phyloP scores from a whole-genome alignment of 2,329 filamentous ascomycete species.

The Seiridium cupressi region DNA sequence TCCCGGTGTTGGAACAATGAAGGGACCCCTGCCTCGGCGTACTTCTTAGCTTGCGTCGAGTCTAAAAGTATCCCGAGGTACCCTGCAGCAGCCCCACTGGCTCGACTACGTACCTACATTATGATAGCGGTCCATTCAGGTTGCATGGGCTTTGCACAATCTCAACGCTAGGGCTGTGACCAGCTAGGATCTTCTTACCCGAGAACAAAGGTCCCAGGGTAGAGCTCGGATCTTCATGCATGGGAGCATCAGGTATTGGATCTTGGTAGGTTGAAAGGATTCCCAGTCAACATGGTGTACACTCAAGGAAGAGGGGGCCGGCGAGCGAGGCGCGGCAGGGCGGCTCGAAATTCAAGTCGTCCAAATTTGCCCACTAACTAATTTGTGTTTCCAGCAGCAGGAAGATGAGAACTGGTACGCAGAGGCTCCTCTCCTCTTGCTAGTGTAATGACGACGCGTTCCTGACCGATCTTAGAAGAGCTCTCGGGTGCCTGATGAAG shows the following conservation, averaged over 20 bases:
- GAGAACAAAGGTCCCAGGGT: not conserved
- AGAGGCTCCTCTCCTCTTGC: not conserved
- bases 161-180: not conserved
- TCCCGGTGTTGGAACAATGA: not conserved
- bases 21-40: not conserved
- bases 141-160: not conserved
- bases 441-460: too few species aligned
- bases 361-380: not conserved
- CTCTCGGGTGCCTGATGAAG: too few species aligned
- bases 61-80: slow-evolving; percentile 4
- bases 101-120: not conserved
- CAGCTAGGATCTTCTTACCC: not conserved
- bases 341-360: not conserved
- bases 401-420: not conserved
- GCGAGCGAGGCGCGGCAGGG: not conserved
- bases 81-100: not conserved
- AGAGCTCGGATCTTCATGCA: not conserved
- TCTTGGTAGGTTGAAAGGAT: not conserved
- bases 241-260: not conserved
- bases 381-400: not conserved
- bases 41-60: not conserved
- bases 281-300: not conserved
- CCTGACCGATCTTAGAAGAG: too few species aligned
- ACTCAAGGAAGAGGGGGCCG: not conserved
- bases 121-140: not conserved